Evolutionary conservation across 148 eudicot genomes (phyloP), one percentile per base, ranked within the genome.

Genomic region (Simmondsia chinensis): DNA sequence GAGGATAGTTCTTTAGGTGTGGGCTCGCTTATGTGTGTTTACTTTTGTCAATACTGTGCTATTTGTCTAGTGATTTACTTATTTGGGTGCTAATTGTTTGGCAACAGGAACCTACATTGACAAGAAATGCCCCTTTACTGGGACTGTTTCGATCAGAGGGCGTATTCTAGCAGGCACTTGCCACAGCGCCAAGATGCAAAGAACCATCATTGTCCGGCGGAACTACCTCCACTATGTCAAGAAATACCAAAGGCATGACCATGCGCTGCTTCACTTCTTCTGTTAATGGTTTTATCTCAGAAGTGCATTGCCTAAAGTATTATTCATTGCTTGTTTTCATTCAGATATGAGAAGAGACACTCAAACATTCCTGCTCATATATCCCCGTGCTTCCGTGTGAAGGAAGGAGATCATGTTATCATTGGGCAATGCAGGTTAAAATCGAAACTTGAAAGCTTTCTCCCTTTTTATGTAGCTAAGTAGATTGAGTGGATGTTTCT

Each of bases 111-210:
- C 87, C 1, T 83, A 79, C 59, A 75, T 83, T 48, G 94, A 83
- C 75, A 83, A 79, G 80, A 83, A 79, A 62, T 83, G 94, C 44
- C 94, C 94, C 1, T 83, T 83, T 70, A 79, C 87, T 20, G 87
- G 94, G 14, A 47, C 39, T 41, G 80, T 79, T 5, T 83, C 87
- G 1, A 76, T 83, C 64, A 68, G 94, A 54, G 94, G 94, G 3
- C 83, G 94, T 36, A 83, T 83, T 20, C 47, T 83, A 22, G 70
- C 87, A 34, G 94, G 94, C 26, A 83, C 87, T 2, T 83, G 94
- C 70, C 94, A 83, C 67, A 79, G 87, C 57, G 87, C 94, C n/a
- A 83, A 83, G 78, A 83, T 83, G 87, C 54, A 67, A 32, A 64
- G 94, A 48, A 83, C 86, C 7, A 83, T 79, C 37, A 72, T 79